Conservation (phyloP, 495 filamentous ascomycete genomes). For the Tuber aestivum region DNA sequence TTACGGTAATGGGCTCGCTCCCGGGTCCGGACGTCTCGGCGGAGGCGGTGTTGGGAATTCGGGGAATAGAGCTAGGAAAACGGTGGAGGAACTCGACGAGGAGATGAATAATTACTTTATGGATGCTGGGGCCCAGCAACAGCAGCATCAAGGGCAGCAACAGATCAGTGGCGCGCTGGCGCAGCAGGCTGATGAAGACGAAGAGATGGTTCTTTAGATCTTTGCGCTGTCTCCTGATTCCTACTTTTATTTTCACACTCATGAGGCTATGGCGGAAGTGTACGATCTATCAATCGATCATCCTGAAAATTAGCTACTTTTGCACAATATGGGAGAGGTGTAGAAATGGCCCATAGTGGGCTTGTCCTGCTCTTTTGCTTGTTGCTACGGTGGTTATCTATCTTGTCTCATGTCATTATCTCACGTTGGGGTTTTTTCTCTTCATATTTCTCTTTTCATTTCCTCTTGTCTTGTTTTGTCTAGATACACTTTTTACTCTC, state of each 20-base stretch:
- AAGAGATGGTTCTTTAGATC: conserved; percentile 38
- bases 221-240: neutral
- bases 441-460: no score
- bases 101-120: conserved; percentile 96
- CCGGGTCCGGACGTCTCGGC: conserved; percentile 39
- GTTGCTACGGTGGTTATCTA: neutral
- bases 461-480: neutral
- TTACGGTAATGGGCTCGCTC: neutral
- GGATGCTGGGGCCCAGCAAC: conserved; percentile 45
- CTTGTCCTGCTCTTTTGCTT: neutral
- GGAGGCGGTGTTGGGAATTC: conserved; percentile 43
- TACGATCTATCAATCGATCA: neutral
- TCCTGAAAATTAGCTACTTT: neutral
- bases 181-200: conserved; percentile 52
- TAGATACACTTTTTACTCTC: neutral
- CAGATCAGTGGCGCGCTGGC: conserved; percentile 40
- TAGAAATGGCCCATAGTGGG: neutral
- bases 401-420: neutral
- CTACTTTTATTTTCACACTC: neutral
- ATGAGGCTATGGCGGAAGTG: neutral
- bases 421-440: neutral
- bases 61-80: conserved; percentile 70
- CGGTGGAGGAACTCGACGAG: conserved; percentile 82
- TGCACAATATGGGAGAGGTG: neutral
- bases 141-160: neutral